Conservation (phyloP, 495 filamentous ascomycete species). For the Usnea hakonensis region DNA sequence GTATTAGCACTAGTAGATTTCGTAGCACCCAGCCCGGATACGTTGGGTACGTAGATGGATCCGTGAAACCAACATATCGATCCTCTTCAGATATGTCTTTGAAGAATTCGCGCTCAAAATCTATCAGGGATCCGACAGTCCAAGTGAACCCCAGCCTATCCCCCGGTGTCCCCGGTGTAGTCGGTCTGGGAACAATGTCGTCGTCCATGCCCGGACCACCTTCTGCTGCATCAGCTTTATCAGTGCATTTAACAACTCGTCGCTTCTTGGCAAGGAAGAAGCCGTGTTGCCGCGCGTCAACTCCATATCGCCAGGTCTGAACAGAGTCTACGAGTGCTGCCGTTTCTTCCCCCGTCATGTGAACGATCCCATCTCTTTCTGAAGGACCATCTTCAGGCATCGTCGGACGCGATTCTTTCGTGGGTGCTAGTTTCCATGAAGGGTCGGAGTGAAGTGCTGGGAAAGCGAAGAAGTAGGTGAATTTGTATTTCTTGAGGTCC, state of each 20-base stretch:
- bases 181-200: slow-evolving; percentile 26
- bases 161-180: slow-evolving; percentile 31
- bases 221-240: slow-evolving; percentile 4
- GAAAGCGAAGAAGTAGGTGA: slow-evolving; percentile 92
- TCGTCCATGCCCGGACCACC: slow-evolving; percentile 21
- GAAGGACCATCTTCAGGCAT: slow-evolving; percentile 24
- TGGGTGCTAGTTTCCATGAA: slow-evolving; percentile 52
- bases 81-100: slow-evolving; percentile 56
- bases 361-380: slow-evolving; percentile 31
- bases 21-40: slow-evolving; percentile 88
- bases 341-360: slow-evolving; percentile 57
- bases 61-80: slow-evolving; percentile 76
- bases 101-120: slow-evolving; percentile 87
- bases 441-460: slow-evolving; percentile 86
- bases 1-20: slow-evolving; percentile 81
- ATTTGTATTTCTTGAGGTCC: slow-evolving; percentile 91
- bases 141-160: slow-evolving; percentile 55
- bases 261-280: slow-evolving; percentile 85
- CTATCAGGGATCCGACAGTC: slow-evolving; percentile 63
- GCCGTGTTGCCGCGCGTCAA: slow-evolving; percentile 75
- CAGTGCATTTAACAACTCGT: slow-evolving; percentile 19
- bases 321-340: slow-evolving; percentile 67
- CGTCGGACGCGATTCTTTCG: not conserved
- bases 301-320: slow-evolving; percentile 74
- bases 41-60: slow-evolving; percentile 80